Evolutionary conservation across 129 eudicot genomes (phyloP).

Genomic region (Saussurea involucrata): DNA sequence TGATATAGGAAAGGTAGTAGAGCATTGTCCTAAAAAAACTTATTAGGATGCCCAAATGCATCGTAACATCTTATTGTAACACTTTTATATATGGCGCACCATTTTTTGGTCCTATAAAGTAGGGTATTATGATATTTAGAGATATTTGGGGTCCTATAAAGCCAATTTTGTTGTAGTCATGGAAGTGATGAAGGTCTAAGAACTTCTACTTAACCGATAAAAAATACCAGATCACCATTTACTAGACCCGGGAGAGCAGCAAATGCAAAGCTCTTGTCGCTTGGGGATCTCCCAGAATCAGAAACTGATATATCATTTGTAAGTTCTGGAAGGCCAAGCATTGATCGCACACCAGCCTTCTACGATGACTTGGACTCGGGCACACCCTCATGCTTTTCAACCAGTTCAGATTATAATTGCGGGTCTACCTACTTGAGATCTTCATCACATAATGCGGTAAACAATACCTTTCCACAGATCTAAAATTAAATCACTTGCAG

Average conservation of each 20-base stretch:
- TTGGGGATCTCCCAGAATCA: constrained; percentile 32
- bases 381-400: constrained; percentile 32
- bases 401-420: constrained; percentile 38
- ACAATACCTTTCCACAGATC: neutral
- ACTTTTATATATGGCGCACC: neutral
- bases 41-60: neutral
- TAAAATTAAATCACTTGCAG: neutral
- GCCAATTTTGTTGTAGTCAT: neutral
- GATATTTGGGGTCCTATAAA: neutral
- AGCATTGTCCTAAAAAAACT: neutral
- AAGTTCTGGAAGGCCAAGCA: constrained; percentile 44
- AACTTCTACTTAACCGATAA: neutral
- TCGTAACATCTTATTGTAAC: neutral
- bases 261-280: constrained; percentile 28
- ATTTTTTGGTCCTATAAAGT: neutral
- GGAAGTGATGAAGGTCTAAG: neutral
- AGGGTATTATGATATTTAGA: neutral
- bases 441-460: constrained; percentile 11
- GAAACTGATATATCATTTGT: constrained; percentile 56
- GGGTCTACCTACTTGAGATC: constrained; percentile 5
- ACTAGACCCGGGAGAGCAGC: constrained; percentile 34
- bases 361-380: constrained; percentile 38
- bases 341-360: constrained; percentile 32
- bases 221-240: constrained; percentile 34
- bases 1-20: neutral